These are phyloP conservation scores for Eutypella sp. DNA, from an alignment of 2,329 filamentous ascomycete genomes.

Conservation along the genomic window DNA sequence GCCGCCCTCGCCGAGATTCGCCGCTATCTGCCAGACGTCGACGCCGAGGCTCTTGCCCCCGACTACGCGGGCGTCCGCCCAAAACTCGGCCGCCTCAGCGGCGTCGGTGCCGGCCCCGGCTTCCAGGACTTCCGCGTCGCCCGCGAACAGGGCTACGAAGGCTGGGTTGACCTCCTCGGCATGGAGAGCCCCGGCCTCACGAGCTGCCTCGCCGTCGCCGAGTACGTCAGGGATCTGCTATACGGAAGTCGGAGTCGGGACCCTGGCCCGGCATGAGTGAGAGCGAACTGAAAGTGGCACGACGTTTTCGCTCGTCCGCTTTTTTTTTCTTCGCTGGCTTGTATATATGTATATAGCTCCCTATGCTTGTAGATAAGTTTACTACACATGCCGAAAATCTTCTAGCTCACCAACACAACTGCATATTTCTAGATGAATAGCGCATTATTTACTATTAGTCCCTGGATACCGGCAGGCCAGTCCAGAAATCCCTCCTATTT, in stretches of 20 bases:
- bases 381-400: too few relatives aligned
- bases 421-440: too few relatives aligned
- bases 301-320: too few relatives aligned
- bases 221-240: constrained; percentile 58
- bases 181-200: constrained; percentile 94
- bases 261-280: neutral
- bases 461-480: too few relatives aligned
- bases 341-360: too few relatives aligned
- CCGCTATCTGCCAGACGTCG: constrained; percentile 71
- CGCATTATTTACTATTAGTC: too few relatives aligned
- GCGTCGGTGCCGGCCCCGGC: constrained; percentile 57
- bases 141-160: constrained; percentile 70
- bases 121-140: constrained; percentile 83
- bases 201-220: constrained; percentile 77
- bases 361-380: too few relatives aligned
- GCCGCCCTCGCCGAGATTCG: constrained; percentile 70
- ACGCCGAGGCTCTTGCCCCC: constrained; percentile 59
- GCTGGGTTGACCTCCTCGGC: constrained; percentile 85
- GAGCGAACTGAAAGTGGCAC: neutral
- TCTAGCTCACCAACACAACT: too few relatives aligned
- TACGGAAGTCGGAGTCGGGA: constrained; percentile 29
- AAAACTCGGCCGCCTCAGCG: constrained; percentile 62
- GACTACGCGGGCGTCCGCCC: constrained; percentile 93
- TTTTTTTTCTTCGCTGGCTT: too few relatives aligned
- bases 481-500: too few relatives aligned